Evolutionary conservation across 176 grass and related monocot species (phyloP), one percentile per base, ranked within the genome.

Genomic region (Saccharum spontaneum): DNA sequence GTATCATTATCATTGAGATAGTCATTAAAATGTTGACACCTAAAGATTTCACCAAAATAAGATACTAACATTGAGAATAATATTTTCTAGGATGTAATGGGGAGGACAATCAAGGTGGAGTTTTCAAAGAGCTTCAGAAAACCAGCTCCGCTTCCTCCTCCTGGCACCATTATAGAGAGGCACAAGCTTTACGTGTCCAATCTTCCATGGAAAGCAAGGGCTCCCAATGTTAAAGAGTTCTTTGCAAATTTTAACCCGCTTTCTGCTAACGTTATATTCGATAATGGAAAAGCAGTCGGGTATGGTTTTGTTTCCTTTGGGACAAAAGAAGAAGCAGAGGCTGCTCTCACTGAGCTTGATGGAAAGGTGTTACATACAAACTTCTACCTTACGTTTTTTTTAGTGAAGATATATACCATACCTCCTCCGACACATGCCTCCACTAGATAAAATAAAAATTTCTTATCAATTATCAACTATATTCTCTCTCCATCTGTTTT

Each of bases 281-380:
- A 94, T 11, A 90, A 44, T 83, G 87, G 84, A 87, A 86, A 84
- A 64, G 86, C 97, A 82, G 87, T 89, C 76, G 97, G 93, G n/a
- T 98, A 95, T 31, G 89, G 97, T 65, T 98, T 98, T 90, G 97
- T 95, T 83, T 85, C 73, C 64, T 98, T 95, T 71, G 89, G 82
- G 48, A 95, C 93, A 55, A 86, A 92, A 75, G 88, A 89, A 72
- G 93, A 95, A 80, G 96, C 88, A 15, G 93, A 94, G 52, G 65
- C 69, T 54, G 93, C 97, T 85, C 85, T 98, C 81, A 81, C 43
- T 82, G 93, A 95, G 73, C 90, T 98, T 66, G 80, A 98, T 86
- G 93, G 89, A 43, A 95, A 98, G 96, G 96, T 98, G 34, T 75
- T 36, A 85, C 38, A 20, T 64, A 37, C 24, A 54, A 28, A 57